Evolutionary conservation across 129 eudicot genomes (phyloP), one percentile per base, ranked within the genome.

Genomic region (Escallonia rubra): DNA sequence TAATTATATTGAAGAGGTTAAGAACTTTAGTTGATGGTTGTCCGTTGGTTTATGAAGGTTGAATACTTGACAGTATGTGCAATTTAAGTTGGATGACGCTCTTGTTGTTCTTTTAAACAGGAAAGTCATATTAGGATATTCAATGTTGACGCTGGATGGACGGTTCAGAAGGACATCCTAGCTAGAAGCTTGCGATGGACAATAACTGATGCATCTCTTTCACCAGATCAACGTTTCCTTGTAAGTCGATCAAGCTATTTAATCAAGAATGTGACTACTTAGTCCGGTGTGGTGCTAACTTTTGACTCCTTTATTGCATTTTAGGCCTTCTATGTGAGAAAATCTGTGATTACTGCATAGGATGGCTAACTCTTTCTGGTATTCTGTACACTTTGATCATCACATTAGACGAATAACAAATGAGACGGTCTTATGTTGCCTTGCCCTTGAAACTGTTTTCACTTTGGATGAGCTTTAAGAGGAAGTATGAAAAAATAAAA

Each of bases 131-230:
- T 91, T 58, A 85, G 84, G 69, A 83, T 91, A 72, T 91, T 88
- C 69, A 73, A 82, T 60, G 91, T 83, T 4, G 94, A 91, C 65
- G 65, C 41, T 2, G 83, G 80, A 13, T 91, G 96, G 96, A 88
- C 85, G 77, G 76, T 91, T 76, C 87, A 80, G 59, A 91, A 91
- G 81, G 83, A 85, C 70, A 91, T 91, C 41, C 81, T 74, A 8
- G 97, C 97, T 16, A 81, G 68, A 85, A 85, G 83, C 82, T 83
- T 91, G 88, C 78, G 81, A 48, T 91, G 96, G 97, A 91, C 96
- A n/a, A 88, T 91, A 55, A 91, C 96, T 44, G 97, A 91, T 63
- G 78, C 96, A 48, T 88, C 89, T 68, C 94, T 91, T 79, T 91
- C 97, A 49, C 96, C 96, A 2, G 97, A 91, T 71, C 94, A 85